Evolutionary conservation across 2,329 filamentous ascomycete species (phyloP), one percentile per base, ranked within the genome.

Genomic region (Fusarium coicis): DNA sequence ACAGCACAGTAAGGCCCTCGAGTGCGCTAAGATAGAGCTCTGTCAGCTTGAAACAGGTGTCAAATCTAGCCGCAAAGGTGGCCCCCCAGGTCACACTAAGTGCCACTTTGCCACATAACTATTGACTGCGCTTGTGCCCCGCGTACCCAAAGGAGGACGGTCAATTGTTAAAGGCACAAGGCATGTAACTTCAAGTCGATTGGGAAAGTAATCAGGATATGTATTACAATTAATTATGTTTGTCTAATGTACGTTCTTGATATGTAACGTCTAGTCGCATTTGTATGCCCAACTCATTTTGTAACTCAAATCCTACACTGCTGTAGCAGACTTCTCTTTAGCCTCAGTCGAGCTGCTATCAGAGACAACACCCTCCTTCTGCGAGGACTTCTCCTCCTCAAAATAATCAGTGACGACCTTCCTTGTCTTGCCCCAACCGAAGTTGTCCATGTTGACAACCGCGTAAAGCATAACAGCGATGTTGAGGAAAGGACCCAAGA

Each of bases 201-300:
- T 26, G 7, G 34, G 53, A 56, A 46, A 34, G 16, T 4, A 56
- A 32, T 3, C 7, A 10, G 21, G 7, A 26, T 56, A 34, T 56
- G 14, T 46, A 56, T 56, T 56, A 56, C 39, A 46, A 56, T 43
- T 28, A 23, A n/a, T 34, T 56, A 46, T 55, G 39, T 46, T 56
- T 26, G 10, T 34, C 28, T 34, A 56, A 12, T 46, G 4, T 39
- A 53, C 16, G 18, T 32, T 26, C n/a, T 55, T 16, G 53, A 16
- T 46, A 56, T 56, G n/a, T 21, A 26, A 46, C 2, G 12, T 34
- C 39, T 26, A 26, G 12, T 18, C n/a, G 12, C n/a, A 21, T 16
- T 26, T 46, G 16, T 10, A 15, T 8, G 1, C 12, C 26, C 18
- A 56, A 12, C 7, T 8, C 3, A 43, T 16, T 15, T 34, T 46